Conservation (phyloP, 352 stramenopile genomes). For the Phytophthora cactorum region DNA sequence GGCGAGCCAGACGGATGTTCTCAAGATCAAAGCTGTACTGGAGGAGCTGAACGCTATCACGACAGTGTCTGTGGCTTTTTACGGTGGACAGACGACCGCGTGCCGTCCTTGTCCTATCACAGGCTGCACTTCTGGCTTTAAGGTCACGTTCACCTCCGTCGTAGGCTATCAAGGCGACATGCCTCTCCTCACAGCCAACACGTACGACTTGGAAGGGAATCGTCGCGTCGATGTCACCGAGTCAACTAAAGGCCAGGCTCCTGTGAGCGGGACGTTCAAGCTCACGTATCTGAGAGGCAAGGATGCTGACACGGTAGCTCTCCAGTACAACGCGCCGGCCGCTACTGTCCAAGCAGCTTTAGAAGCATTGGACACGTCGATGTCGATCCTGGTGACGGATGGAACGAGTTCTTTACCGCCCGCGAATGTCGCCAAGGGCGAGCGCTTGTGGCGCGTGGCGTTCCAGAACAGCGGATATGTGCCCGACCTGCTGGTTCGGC, state of each 20-base stretch:
- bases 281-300: slow-evolving; percentile 85
- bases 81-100: slow-evolving; percentile 53
- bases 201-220: slow-evolving; percentile 89
- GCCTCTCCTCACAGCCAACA: slow-evolving; percentile 84
- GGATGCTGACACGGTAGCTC: slow-evolving; percentile 73
- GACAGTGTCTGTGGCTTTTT: slow-evolving; percentile 84
- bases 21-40: slow-evolving; percentile 85
- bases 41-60: slow-evolving; percentile 92
- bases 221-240: slow-evolving; percentile 88
- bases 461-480: slow-evolving; percentile 93
- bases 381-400: slow-evolving; percentile 80
- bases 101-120: slow-evolving; percentile 71
- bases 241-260: slow-evolving; percentile 81
- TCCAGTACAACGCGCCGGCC: slow-evolving; percentile 62
- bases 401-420: slow-evolving; percentile 47
- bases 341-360: slow-evolving; percentile 75
- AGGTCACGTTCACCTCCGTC: slow-evolving; percentile 90
- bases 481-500: slow-evolving; percentile 80
- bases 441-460: slow-evolving; percentile 89
- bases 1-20: slow-evolving; percentile 66
- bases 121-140: slow-evolving; percentile 77
- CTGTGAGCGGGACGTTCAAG: slow-evolving; percentile 91
- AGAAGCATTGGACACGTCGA: slow-evolving; percentile 79
- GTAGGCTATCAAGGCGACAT: slow-evolving; percentile 86
- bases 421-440: slow-evolving; percentile 41